These are phyloP conservation scores for Planoprotostelium fungivorum DNA, from an alignment of 78 protist genomes.

Conservation along the genomic window DNA sequence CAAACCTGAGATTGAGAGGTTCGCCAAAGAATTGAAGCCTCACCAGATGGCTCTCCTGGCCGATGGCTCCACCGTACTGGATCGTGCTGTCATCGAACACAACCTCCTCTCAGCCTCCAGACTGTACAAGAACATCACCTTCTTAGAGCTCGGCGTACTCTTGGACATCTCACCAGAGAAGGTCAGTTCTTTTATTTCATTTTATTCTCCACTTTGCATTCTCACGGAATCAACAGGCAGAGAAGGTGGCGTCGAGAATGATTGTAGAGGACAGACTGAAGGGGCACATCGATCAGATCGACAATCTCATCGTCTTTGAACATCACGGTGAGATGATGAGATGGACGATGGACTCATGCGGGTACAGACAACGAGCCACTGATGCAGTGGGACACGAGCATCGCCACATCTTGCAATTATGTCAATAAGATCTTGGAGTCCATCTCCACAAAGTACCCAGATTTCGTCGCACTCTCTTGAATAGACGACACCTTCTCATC, in stretches of 20 bases:
- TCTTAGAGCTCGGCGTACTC: constrained; percentile 84
- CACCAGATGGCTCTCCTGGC: constrained; percentile 74
- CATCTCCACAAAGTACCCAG: constrained; percentile 37
- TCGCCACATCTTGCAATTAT: constrained; percentile 37
- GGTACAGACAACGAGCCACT: not conserved
- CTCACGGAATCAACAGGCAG: constrained; percentile 45
- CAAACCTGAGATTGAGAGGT: constrained; percentile 54
- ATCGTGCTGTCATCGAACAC: constrained; percentile 87
- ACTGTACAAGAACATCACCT: constrained; percentile 81
- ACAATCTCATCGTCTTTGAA: constrained; percentile 52
- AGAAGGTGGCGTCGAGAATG: constrained; percentile 81
- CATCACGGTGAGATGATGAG: constrained; percentile 11
- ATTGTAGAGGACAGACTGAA: constrained; percentile 76
- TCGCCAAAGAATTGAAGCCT: constrained; percentile 45
- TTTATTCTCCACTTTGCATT: not conserved
- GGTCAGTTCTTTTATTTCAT: not conserved
- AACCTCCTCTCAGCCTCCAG: constrained; percentile 77
- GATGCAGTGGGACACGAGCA: constrained; percentile 41
- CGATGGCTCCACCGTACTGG: constrained; percentile 83
- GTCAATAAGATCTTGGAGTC: constrained; percentile 45
- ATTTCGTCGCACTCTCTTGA: too few species aligned
- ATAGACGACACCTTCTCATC: too few species aligned
- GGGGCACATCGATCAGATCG: constrained; percentile 70
- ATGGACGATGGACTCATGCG: not conserved
- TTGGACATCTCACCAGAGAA: constrained; percentile 69